Evolutionary conservation across 2,329 filamentous ascomycete species (phyloP).

Genomic region (Pseudocercospora musae): DNA sequence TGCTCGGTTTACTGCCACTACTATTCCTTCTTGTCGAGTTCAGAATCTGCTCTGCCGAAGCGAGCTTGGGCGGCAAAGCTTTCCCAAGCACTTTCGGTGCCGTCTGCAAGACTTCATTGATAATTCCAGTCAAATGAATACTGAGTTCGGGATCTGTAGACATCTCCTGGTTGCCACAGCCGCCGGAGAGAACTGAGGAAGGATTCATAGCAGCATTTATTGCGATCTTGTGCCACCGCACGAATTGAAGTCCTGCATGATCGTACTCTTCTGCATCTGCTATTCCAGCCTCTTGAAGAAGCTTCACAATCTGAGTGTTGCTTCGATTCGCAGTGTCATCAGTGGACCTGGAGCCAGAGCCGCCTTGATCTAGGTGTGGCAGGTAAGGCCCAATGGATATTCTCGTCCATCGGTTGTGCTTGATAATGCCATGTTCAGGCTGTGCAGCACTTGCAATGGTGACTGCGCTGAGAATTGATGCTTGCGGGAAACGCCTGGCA

Average conservation of each 20-base stretch:
- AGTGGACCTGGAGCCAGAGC: conserved; percentile 25
- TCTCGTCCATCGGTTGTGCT: conserved; percentile 71
- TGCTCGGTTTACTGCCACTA: conserved; percentile 57
- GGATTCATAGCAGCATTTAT: conserved; percentile 76
- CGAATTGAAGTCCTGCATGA: conserved; percentile 64
- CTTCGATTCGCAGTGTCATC: conserved; percentile 29
- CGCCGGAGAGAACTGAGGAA: conserved; percentile 64
- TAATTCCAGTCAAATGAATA: conserved; percentile 61
- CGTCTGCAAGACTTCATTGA: conserved; percentile 65
- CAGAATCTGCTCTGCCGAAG: conserved; percentile 61
- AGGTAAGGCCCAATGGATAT: conserved; percentile 67
- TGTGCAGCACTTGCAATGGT: conserved; percentile 69
- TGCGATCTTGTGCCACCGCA: conserved; percentile 73
- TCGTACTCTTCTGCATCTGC: conserved; percentile 63
- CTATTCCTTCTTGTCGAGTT: conserved; percentile 62
- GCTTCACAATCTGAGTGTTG: conserved; percentile 52
- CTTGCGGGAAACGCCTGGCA: conserved; percentile 57
- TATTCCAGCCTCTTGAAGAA: conserved; percentile 60
- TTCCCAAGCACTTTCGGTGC: conserved; percentile 61
- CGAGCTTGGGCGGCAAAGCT: conserved; percentile 59
- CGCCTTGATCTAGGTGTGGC: conserved; percentile 44
- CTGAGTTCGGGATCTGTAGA: conserved; percentile 60
- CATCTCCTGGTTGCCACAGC: conserved; percentile 65
- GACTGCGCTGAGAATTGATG: conserved; percentile 63
- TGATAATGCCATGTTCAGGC: conserved; percentile 58